phyloP scores from a whole-genome alignment of 1,284 basidiomycete species.

The Vanrija pseudolonga region DNA sequence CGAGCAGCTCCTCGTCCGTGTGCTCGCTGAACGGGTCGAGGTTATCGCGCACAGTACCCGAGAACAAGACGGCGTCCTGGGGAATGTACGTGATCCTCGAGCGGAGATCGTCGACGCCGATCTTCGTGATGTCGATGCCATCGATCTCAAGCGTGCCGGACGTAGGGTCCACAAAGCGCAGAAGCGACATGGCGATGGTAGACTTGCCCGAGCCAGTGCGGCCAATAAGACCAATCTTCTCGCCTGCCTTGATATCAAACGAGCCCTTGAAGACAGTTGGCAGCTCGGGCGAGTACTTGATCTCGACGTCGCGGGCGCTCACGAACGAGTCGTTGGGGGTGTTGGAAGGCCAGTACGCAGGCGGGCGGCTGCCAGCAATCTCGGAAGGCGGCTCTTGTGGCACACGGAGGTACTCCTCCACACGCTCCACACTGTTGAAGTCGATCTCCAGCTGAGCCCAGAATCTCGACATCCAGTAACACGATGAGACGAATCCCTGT shows the following conservation, averaged over 20 bases:
- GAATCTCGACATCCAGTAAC: constrained; percentile 50
- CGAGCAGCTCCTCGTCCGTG: constrained; percentile 68
- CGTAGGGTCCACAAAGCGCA: constrained; percentile 83
- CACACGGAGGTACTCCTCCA: constrained; percentile 82
- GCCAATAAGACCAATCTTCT: constrained; percentile 64
- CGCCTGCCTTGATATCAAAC: constrained; percentile 66
- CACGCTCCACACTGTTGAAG: constrained; percentile 79
- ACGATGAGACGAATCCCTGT: constrained; percentile 45
- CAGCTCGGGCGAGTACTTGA: constrained; percentile 80
- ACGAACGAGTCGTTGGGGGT: constrained; percentile 49
- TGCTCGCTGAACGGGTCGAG: constrained; percentile 84
- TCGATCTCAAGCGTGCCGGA: constrained; percentile 76
- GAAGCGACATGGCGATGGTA: constrained; percentile 76
- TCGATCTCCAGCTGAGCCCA: constrained; percentile 50
- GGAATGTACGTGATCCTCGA: constrained; percentile 51
- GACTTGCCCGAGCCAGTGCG: constrained; percentile 49
- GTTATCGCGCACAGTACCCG: constrained; percentile 79
- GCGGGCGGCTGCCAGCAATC: constrained; percentile 64
- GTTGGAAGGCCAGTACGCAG: constrained; percentile 78
- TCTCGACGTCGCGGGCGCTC: constrained; percentile 64
- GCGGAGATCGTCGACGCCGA: constrained; percentile 75
- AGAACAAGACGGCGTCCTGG: constrained; percentile 74
- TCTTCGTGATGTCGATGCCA: constrained; percentile 81
- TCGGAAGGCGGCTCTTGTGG: constrained; percentile 75
- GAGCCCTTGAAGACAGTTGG: constrained; percentile 76